Percentiles rank a stretch among this genome's conserved stretches.
Conservation (phyloP, 768 basidiomycete species). For the Tricholoma saponaceum region DNA sequence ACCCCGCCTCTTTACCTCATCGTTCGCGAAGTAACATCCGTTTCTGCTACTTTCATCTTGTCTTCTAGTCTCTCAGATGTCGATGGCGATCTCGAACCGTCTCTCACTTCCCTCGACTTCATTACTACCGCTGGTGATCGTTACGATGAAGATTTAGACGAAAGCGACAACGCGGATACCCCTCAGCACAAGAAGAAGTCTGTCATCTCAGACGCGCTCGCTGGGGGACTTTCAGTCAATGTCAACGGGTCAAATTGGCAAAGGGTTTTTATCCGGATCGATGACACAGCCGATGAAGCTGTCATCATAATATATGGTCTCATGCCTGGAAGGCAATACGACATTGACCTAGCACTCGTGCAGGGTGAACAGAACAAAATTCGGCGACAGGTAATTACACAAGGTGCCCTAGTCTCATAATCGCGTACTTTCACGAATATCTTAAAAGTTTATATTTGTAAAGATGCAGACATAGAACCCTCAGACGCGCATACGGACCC, state of each 20-base stretch:
- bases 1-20: conserved; percentile 63
- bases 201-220: conserved; percentile 62
- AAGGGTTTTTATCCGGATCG: conserved; percentile 72
- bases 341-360: conserved; percentile 78
- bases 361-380: conserved; percentile 52
- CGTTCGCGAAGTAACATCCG: conserved; percentile 80
- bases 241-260: conserved; percentile 81
- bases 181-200: conserved; percentile 28
- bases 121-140: conserved; percentile 25
- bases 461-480: conserved; percentile 26
- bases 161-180: conserved; percentile 23
- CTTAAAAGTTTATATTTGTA: not conserved
- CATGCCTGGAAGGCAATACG: conserved; percentile 85
- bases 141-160: conserved; percentile 32
- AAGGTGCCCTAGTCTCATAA: conserved; percentile 35
- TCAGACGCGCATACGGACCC: conserved; percentile 30
- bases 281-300: conserved; percentile 81
- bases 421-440: conserved; percentile 3
- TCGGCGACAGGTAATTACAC: conserved; percentile 65
- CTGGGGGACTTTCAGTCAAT: conserved; percentile 72
- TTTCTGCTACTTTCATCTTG: conserved; percentile 78
- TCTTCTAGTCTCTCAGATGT: conserved; percentile 45
- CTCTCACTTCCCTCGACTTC: conserved; percentile 37
- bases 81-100: conserved; percentile 34
- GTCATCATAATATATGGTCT: conserved; percentile 90